phyloP scores from a whole-genome alignment of 257 asterid genomes.

The Agastache rugosa region DNA sequence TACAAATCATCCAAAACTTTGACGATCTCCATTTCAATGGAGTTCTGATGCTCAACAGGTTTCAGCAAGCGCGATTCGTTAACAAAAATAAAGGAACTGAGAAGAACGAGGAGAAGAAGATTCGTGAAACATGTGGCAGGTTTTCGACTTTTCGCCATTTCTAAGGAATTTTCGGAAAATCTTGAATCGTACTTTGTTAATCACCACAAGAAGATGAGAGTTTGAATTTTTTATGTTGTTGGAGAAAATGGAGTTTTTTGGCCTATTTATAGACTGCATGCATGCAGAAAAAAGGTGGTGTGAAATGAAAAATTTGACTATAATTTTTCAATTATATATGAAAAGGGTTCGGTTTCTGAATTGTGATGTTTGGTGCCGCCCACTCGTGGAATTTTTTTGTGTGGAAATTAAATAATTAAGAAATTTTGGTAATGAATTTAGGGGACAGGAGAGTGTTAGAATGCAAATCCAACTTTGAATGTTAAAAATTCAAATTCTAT shows the following conservation, averaged over 20 bases:
- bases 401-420: slow-evolving; percentile 25
- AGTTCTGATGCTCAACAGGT: slow-evolving; percentile 1
- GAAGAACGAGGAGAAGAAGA: slow-evolving; percentile 29
- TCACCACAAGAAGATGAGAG: not conserved
- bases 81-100: not conserved
- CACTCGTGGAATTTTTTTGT: slow-evolving; percentile 14
- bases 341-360: slow-evolving; percentile 19
- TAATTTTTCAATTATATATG: not conserved
- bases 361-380: slow-evolving; percentile 30
- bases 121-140: slow-evolving; percentile 1
- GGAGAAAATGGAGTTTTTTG: not conserved
- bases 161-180: not conserved
- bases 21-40: slow-evolving; percentile 27
- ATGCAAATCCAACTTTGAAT: slow-evolving; percentile 33
- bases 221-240: not conserved
- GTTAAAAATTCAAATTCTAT: not conserved
- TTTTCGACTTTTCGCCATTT: slow-evolving; percentile 35
- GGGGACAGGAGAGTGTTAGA: slow-evolving; percentile 6
- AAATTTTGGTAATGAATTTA: slow-evolving; percentile 7
- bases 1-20: slow-evolving; percentile 37
- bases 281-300: slow-evolving; percentile 25
- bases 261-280: slow-evolving; percentile 27
- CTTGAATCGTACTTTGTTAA: not conserved
- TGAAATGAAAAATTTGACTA: slow-evolving; percentile 10
- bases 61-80: slow-evolving; percentile 36